These are phyloP conservation scores for Paecilomyces niveus DNA, from an alignment of 2,329 filamentous ascomycete species.

Conservation along the genomic window DNA sequence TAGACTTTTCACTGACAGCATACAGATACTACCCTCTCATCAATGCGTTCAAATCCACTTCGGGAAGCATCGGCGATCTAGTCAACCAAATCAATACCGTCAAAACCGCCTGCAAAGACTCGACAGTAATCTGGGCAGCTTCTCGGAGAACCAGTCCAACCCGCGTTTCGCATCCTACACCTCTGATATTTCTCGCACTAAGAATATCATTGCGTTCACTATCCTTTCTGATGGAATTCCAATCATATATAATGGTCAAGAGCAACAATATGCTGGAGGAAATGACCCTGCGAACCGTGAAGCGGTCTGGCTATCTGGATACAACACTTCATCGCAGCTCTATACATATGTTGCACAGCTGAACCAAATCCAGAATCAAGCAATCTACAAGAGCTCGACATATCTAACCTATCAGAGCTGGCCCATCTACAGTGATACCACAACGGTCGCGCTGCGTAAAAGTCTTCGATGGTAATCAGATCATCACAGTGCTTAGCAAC, in stretches of 20 bases:
- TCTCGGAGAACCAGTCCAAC: slow-evolving; percentile 56
- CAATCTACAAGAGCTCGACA: slow-evolving; percentile 19
- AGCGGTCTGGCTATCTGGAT: slow-evolving; percentile 49
- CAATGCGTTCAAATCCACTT: slow-evolving; percentile 19
- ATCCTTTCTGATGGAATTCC: slow-evolving; percentile 55
- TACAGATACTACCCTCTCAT: slow-evolving; percentile 18
- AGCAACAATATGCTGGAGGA: slow-evolving; percentile 51
- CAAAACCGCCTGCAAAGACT: slow-evolving; percentile 29
- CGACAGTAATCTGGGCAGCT: slow-evolving; percentile 43
- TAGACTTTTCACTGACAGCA: neutral
- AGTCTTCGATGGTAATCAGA: slow-evolving; percentile 28
- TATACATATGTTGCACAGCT: slow-evolving; percentile 38
- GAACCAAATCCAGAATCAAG: slow-evolving; percentile 41
- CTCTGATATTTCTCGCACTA: slow-evolving; percentile 49
- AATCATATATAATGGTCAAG: slow-evolving; percentile 57
- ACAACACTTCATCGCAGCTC: slow-evolving; percentile 34
- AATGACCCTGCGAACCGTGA: slow-evolving; percentile 45
- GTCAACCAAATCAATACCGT: slow-evolving; percentile 15
- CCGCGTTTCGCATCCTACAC: slow-evolving; percentile 47
- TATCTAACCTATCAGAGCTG: slow-evolving; percentile 30
- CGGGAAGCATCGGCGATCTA: slow-evolving; percentile 21
- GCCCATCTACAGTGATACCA: slow-evolving; percentile 30
- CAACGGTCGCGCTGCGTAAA: slow-evolving; percentile 29
- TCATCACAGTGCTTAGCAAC: slow-evolving; percentile 27
- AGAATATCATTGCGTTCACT: slow-evolving; percentile 56